These are phyloP conservation scores for Aspergillus viridinutans DNA, from an alignment of 2,329 filamentous ascomycete species.

Conservation along the genomic window DNA sequence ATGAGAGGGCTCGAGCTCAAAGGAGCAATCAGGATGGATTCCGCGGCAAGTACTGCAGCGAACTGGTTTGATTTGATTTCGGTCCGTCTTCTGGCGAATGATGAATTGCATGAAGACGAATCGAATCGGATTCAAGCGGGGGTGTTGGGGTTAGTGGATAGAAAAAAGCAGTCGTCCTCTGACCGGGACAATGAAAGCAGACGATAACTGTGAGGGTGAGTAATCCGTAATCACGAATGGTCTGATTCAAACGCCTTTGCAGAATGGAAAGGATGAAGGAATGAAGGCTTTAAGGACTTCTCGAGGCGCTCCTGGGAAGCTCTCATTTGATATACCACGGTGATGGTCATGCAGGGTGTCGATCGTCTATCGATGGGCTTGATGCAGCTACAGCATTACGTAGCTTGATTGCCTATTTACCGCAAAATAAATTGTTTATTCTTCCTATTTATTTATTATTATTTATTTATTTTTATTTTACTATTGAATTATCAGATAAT, in stretches of 20 bases:
- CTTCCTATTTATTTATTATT: neutral
- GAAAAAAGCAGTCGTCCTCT: neutral
- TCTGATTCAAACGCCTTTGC: conserved; percentile 8
- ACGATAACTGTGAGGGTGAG: neutral
- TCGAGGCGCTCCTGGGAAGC: conserved; percentile 31
- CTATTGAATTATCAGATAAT: conserved; percentile 9
- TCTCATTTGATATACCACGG: conserved; percentile 44
- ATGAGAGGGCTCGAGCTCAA: neutral
- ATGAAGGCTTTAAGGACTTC: conserved; percentile 33
- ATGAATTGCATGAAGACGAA: conserved; percentile 11
- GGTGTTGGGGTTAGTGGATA: conserved; percentile 8
- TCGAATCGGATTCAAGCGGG: neutral
- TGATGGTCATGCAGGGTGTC: conserved; percentile 44
- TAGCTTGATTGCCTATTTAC: conserved; percentile 14
- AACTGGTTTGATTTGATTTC: neutral
- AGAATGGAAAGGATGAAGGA: conserved; percentile 22
- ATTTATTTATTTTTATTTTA: neutral
- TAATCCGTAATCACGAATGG: neutral
- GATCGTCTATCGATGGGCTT: conserved; percentile 39
- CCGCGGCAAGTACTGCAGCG: neutral
- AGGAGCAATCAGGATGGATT: neutral
- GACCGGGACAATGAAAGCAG: neutral
- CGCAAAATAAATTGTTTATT: conserved; percentile 3
- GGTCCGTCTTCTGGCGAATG: conserved; percentile 11
- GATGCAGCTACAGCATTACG: conserved; percentile 27